Evolutionary conservation across 139 green algal genomes (phyloP), one percentile per base, ranked within the genome.

Genomic region (Tetradesmus lagerheimii): DNA sequence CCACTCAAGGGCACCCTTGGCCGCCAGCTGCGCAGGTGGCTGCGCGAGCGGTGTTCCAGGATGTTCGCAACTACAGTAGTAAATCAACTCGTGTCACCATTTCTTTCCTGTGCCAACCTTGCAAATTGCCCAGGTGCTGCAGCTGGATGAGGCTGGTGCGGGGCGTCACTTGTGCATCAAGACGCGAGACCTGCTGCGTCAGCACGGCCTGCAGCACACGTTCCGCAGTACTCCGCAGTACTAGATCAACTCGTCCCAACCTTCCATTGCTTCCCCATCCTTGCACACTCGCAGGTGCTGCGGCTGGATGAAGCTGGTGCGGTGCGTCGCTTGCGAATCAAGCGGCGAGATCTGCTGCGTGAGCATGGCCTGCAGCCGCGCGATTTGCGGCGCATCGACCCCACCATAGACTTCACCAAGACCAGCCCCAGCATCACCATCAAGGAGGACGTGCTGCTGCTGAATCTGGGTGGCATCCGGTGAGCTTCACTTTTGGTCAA

Each of bases 351-450:
- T 91, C 89, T 99, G 83, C 94, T 99, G 27, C 89, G 97, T 0
- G 92, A 95, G 38, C 93, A 98, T 92, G 78, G 93, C 11, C 91
- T 99, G 91, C 95, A 97, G 94, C 97, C 97, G 37, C 96, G 97
- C 12, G 97, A 99, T 89, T 88, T 99, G 80, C 93, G 97, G 18
- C 95, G 97, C 38, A 97, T 99, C 47, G 97, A 99, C 91, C 97
- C 97, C 23, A 94, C 95, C 5, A 93, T 98, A n/a, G 92, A 94
- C 79, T 93, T 96, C 84, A 97, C 93, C 35, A 97, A 97, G 82
- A 96, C 95, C 18, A 95, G 95, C 0, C 96, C 96, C 38, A 95
- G 92, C 85, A 96, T 99, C 80, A 96, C 94, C 23, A 94, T 98
- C 83, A 98, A 98, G 89, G 97, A 99, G 53, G 94, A 97, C 47